Percentiles rank a stretch among this genome's conserved stretches.
Conservation (phyloP, 441 rosid genomes). For the Erodium moschatum region DNA sequence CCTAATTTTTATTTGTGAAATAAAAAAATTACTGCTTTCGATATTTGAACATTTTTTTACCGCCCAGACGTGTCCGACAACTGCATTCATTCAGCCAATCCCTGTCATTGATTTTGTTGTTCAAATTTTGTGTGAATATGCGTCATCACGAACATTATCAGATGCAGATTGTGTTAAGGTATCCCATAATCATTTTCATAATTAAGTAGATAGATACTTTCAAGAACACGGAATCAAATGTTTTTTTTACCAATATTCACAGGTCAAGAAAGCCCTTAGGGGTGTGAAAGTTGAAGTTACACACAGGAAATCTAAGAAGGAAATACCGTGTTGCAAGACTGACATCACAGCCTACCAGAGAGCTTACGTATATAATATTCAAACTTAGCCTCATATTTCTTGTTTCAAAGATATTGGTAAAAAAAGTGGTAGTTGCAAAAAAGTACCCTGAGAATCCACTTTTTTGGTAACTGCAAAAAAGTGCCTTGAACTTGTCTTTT, state of each 20-base stretch:
- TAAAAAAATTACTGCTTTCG: no score
- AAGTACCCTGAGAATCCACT: no score
- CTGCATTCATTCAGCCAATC: constrained; percentile 32
- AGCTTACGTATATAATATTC: constrained; percentile 27
- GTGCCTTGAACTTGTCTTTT: no score
- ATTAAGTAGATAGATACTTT: constrained; percentile 1
- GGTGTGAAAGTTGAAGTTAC: constrained; percentile 50
- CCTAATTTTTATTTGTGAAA: no score
- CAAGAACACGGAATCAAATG: background rate
- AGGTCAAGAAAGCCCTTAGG: constrained; percentile 47
- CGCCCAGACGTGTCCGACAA: constrained; percentile 31
- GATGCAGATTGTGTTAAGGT: constrained; percentile 37
- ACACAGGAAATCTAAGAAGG: constrained; percentile 36
- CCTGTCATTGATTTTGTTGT: constrained; percentile 35
- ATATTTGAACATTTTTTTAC: no score
- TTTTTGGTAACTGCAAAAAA: no score
- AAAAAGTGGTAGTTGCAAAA: no score
- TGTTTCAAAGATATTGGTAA: background rate
- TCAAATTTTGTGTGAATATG: constrained; percentile 27
- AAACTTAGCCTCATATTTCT: constrained; percentile 3
- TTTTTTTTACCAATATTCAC: constrained; percentile 8
- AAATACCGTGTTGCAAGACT: constrained; percentile 38
- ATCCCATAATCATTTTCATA: background rate
- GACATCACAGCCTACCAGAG: constrained; percentile 44
- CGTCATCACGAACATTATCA: constrained; percentile 29